phyloP scores from a whole-genome alignment of 331 rosid genomes.

The Cydonia oblonga region DNA sequence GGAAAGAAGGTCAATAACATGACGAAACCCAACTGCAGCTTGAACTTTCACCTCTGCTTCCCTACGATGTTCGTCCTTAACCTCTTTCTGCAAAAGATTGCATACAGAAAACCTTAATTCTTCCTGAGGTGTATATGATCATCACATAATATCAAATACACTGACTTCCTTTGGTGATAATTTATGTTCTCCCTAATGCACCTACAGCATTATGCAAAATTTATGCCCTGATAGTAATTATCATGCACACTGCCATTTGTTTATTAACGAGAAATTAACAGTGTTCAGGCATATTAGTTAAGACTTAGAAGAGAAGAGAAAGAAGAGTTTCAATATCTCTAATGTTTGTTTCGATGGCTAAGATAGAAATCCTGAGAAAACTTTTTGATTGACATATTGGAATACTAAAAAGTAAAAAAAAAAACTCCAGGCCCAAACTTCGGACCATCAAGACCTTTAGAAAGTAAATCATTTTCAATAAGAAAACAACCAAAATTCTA shows the following conservation, averaged over 20 bases:
- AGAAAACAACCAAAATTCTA: not conserved
- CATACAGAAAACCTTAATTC: not conserved
- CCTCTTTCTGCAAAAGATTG: conserved; percentile 48
- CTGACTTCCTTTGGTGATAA: not conserved
- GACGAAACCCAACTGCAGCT: conserved; percentile 83
- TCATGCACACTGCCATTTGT: not conserved
- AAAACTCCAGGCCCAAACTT: too few species aligned
- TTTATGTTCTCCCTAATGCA: conserved; percentile 2
- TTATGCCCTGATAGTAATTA: conserved; percentile 4
- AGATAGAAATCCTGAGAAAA: too few species aligned
- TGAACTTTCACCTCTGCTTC: conserved; percentile 50
- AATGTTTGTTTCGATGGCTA: too few species aligned
- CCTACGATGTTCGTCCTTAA: conserved; percentile 41
- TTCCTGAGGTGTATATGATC: not conserved
- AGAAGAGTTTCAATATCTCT: too few species aligned
- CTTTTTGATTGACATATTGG: too few species aligned
- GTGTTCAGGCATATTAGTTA: too few species aligned
- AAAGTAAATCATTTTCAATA: not conserved
- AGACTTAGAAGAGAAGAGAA: too few species aligned
- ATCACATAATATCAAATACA: not conserved
- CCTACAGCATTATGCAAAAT: not conserved
- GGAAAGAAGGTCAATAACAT: conserved; percentile 86
- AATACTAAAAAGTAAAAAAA: too few species aligned
- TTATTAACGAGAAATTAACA: too few species aligned
- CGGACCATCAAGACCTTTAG: too few species aligned